Evolutionary conservation across 2,329 filamentous ascomycete genomes (phyloP).

Genomic region (Uncinocarpus reesii): DNA sequence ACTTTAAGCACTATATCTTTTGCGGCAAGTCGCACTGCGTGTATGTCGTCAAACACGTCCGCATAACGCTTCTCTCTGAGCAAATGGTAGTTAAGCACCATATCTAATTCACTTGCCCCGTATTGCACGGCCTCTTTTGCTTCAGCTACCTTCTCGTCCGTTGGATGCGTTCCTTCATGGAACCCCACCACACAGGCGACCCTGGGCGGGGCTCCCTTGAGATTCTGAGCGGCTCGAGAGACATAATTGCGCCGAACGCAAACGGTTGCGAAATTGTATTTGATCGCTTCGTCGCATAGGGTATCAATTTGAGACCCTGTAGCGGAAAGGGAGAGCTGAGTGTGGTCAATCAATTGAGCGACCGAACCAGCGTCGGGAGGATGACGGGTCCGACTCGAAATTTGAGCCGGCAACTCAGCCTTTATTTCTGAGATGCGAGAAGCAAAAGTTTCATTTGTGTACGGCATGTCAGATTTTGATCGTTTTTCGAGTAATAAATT

Average conservation of each 20-base stretch:
- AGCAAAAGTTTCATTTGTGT: conserved; percentile 24
- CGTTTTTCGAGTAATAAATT: too few species aligned
- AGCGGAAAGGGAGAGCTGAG: conserved; percentile 33
- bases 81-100: conserved; percentile 47
- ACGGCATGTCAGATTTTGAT: neutral
- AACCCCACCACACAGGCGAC: conserved; percentile 52
- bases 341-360: conserved; percentile 36
- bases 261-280: conserved; percentile 39
- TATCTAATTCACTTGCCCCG: conserved; percentile 49
- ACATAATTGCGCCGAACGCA: conserved; percentile 49
- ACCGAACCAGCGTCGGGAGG: conserved; percentile 23
- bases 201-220: conserved; percentile 39
- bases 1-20: conserved; percentile 42
- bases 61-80: conserved; percentile 39
- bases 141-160: conserved; percentile 43
- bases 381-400: conserved; percentile 18
- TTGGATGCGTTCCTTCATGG: conserved; percentile 48
- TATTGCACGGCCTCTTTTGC: conserved; percentile 39
- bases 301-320: conserved; percentile 42
- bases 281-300: conserved; percentile 46
- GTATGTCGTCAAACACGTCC: conserved; percentile 45
- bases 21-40: conserved; percentile 39
- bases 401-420: conserved; percentile 21
- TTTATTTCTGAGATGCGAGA: conserved; percentile 23
- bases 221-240: conserved; percentile 39